Evolutionary conservation across 2,329 filamentous ascomycete genomes (phyloP).

Genomic region (Cercospora sp.): DNA sequence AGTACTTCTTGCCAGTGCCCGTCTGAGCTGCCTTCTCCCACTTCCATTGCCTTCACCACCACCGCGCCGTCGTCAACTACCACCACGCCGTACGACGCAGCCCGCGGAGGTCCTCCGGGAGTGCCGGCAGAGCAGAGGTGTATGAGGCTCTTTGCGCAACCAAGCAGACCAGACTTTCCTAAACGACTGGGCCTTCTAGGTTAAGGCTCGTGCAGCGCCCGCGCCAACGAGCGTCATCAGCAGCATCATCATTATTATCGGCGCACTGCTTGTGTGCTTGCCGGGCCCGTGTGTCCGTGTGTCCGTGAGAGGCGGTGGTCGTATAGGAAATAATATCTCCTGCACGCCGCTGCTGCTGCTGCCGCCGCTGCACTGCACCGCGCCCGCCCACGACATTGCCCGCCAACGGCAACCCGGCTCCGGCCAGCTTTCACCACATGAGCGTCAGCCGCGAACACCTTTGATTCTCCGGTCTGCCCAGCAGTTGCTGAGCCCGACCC

Average conservation of each 20-base stretch:
- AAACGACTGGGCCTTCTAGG: neutral
- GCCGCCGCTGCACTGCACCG: neutral
- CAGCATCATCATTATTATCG: neutral
- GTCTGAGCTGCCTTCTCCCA: neutral
- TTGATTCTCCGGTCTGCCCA: neutral
- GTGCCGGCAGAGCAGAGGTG: neutral
- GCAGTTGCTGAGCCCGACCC: neutral
- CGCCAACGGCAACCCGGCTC: neutral
- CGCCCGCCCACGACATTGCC: neutral
- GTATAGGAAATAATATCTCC: neutral
- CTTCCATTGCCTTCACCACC: neutral
- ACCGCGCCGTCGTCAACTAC: neutral
- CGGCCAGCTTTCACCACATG: neutral
- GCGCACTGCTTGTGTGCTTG: neutral
- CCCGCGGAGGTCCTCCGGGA: neutral
- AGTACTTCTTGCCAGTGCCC: neutral
- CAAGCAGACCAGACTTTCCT: neutral
- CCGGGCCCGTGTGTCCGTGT: neutral
- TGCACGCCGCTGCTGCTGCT: neutral
- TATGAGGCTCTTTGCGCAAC: neutral
- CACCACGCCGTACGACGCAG: neutral
- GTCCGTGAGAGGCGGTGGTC: neutral
- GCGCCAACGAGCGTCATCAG: neutral
- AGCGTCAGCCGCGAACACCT: neutral
- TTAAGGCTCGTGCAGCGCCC: slow-evolving; percentile 4